These are phyloP conservation scores for Neolentinus lepideus DNA, from an alignment of 1,284 basidiomycete species.

Conservation along the genomic window DNA sequence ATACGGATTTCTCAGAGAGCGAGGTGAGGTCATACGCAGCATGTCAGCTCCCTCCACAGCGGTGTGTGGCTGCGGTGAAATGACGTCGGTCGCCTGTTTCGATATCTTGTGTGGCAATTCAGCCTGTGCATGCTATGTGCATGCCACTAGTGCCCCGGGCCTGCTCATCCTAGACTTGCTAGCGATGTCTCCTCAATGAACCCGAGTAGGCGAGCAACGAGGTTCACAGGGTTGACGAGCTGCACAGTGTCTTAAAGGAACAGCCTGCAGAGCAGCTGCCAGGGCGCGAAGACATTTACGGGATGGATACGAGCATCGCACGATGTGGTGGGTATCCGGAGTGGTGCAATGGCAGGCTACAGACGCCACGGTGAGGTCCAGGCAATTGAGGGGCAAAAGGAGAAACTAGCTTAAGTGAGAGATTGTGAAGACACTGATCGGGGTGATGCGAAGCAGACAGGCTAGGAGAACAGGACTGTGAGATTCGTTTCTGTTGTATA, in stretches of 20 bases:
- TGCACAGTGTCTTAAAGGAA: slow-evolving; percentile 48
- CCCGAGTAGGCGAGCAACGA: no score
- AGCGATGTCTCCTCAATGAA: no score
- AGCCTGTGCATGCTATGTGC: no score
- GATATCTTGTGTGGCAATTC: background rate
- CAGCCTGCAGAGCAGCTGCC: slow-evolving; percentile 52
- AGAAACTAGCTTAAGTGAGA: slow-evolving; percentile 60
- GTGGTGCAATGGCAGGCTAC: slow-evolving; percentile 58
- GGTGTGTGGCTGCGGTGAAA: background rate
- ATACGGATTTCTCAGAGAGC: no score
- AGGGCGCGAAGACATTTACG: slow-evolving; percentile 65
- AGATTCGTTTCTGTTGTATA: no score
- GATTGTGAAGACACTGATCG: slow-evolving; percentile 52
- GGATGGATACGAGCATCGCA: slow-evolving; percentile 56
- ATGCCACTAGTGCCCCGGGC: no score
- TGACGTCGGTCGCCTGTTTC: background rate
- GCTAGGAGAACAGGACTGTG: background rate
- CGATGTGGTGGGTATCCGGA: slow-evolving; percentile 49
- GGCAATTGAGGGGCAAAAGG: slow-evolving; percentile 53
- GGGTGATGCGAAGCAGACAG: slow-evolving; percentile 20
- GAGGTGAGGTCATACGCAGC: background rate
- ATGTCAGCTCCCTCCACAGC: no score
- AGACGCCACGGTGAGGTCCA: slow-evolving; percentile 40
- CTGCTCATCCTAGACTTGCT: slow-evolving; percentile 25
- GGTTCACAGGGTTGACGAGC: no score